These are phyloP conservation scores for Fomitopsis pulvina DNA, from an alignment of 768 basidiomycete genomes.

Conservation along the genomic window DNA sequence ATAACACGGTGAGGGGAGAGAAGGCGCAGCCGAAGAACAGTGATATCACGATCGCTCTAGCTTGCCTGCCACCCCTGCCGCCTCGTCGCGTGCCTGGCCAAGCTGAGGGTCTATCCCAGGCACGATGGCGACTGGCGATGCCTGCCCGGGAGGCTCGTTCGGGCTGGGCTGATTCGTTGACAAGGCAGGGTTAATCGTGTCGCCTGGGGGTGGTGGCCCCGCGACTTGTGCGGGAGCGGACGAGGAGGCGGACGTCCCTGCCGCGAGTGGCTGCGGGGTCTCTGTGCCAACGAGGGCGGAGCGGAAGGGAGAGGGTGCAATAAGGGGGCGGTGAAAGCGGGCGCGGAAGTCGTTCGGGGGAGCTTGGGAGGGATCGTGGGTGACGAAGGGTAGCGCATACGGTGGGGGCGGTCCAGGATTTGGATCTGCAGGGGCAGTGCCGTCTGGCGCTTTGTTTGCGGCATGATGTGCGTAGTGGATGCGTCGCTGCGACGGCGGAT, in stretches of 20 bases:
- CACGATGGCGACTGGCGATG: constrained; percentile 3
- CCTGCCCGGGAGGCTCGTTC: not conserved
- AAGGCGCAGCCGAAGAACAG: no score
- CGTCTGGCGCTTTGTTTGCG: constrained; percentile 23
- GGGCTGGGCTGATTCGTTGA: not conserved
- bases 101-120: constrained; percentile 24
- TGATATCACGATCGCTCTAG: constrained; percentile 21
- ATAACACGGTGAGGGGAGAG: no score
- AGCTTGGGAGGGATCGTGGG: constrained; percentile 26
- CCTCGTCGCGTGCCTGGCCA: constrained; percentile 29
- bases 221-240: constrained; percentile 9
- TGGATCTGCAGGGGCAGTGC: constrained; percentile 17
- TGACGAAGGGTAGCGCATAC: constrained; percentile 20
- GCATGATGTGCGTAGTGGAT: constrained; percentile 38
- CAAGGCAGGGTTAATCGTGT: constrained; percentile 19
- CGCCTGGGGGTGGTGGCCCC: not conserved
- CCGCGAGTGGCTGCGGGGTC: constrained; percentile 8
- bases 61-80: constrained; percentile 25
- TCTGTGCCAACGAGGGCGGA: constrained; percentile 16
- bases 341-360: constrained; percentile 53
- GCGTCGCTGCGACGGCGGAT: constrained; percentile 29
- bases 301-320: constrained; percentile 55
- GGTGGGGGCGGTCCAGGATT: constrained; percentile 15
- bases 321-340: constrained; percentile 56
- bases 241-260: not conserved